These are phyloP conservation scores for Gypsophila paniculata DNA, from an alignment of 179 eudicot genomes.

Conservation along the genomic window DNA sequence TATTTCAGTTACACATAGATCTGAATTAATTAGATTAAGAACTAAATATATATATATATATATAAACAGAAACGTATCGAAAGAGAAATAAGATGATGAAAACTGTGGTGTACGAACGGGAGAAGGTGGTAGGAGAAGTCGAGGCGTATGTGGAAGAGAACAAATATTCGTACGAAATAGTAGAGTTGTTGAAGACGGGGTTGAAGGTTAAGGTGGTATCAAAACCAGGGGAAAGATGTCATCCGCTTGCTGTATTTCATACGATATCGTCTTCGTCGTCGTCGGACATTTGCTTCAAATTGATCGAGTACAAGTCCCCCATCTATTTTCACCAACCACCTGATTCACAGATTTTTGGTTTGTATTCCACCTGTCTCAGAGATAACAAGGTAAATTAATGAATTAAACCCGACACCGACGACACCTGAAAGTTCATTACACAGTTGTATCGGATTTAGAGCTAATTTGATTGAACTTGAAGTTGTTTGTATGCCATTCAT, in stretches of 20 bases:
- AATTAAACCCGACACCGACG: slow-evolving; percentile 16
- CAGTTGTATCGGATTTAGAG: no score
- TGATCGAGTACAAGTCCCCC: slow-evolving; percentile 54
- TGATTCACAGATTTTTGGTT: slow-evolving; percentile 57
- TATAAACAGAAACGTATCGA: no score
- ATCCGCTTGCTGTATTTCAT: slow-evolving; percentile 89
- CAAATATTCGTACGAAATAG: slow-evolving; percentile 15
- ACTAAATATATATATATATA: no score
- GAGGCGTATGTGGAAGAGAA: slow-evolving; percentile 50
- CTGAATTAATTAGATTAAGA: no score
- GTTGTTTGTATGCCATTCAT: no score
- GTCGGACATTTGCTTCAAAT: slow-evolving; percentile 61
- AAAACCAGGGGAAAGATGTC: slow-evolving; percentile 78
- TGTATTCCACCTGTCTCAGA: slow-evolving; percentile 86
- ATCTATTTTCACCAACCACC: slow-evolving; percentile 20
- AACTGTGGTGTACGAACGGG: slow-evolving; percentile 64
- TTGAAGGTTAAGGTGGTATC: slow-evolving; percentile 64
- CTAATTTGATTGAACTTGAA: no score
- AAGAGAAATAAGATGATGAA: slow-evolving; percentile 36
- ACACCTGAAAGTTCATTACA: not conserved
- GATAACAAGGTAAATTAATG: slow-evolving; percentile 76
- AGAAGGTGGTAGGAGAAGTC: slow-evolving; percentile 70
- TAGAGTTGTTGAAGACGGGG: slow-evolving; percentile 34
- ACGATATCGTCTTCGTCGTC: slow-evolving; percentile 28
- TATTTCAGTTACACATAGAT: no score